phyloP scores from a whole-genome alignment of 2,329 filamentous ascomycete genomes.

The Pseudocercospora eumusae region DNA sequence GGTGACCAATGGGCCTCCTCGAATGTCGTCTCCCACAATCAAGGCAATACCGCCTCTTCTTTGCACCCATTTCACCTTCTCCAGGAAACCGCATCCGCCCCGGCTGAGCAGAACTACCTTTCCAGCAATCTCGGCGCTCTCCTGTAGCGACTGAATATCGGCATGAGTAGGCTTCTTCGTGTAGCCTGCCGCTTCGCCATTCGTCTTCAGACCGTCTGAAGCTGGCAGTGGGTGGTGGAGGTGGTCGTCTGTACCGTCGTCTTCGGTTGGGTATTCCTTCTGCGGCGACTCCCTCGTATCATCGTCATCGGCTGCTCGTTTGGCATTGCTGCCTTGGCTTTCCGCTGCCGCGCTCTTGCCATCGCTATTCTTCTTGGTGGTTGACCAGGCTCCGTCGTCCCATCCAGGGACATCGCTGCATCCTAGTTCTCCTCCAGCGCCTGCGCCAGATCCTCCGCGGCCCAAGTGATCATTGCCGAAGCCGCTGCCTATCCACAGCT shows the following conservation, averaged over 20 bases:
- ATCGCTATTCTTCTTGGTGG: constrained; percentile 28
- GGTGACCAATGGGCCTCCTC: constrained; percentile 84
- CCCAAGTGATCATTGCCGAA: constrained; percentile 77
- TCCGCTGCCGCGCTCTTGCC: constrained; percentile 23
- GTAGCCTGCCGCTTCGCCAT: constrained; percentile 39
- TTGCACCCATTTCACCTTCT: constrained; percentile 97
- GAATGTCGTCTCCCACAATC: constrained; percentile 90
- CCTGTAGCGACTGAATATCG: constrained; percentile 88
- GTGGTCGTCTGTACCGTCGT: constrained; percentile 84
- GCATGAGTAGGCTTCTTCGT: constrained; percentile 60
- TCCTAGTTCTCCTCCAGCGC: constrained; percentile 79
- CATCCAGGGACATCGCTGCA: constrained; percentile 94
- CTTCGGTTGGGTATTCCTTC: constrained; percentile 39
- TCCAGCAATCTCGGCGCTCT: constrained; percentile 87
- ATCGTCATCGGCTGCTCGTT: constrained; percentile 19
- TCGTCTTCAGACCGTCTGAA: constrained; percentile 41
- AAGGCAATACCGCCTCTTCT: constrained; percentile 83
- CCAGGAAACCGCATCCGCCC: constrained; percentile 91
- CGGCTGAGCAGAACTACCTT: constrained; percentile 90
- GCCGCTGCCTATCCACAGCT: constrained; percentile 89
- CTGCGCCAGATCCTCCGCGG: constrained; percentile 54
- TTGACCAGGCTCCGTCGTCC: constrained; percentile 58
- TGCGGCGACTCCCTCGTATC: constrained; percentile 54
- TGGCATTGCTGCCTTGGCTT: constrained; percentile 29
- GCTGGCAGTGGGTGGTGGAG: constrained; percentile 63